Conservation (phyloP, 208 protist species). For the Trypanosoma theileri region DNA sequence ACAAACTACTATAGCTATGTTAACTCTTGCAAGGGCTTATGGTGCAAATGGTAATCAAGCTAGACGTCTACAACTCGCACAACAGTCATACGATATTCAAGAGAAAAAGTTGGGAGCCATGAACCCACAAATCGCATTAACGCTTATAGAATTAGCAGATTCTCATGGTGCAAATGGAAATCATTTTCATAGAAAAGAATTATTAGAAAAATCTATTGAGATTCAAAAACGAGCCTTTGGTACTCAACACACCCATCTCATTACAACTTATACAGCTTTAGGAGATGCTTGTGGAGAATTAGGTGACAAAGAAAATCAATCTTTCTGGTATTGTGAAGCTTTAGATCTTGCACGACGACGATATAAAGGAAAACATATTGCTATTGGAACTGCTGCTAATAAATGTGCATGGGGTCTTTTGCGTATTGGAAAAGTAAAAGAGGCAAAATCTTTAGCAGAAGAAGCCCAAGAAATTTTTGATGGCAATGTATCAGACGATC, state of each 20-base stretch:
- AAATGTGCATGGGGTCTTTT: slow-evolving; percentile 63
- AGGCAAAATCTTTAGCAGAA: slow-evolving; percentile 41
- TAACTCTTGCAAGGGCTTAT: slow-evolving; percentile 67
- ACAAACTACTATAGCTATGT: slow-evolving; percentile 74
- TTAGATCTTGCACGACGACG: slow-evolving; percentile 63
- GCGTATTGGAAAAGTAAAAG: slow-evolving; percentile 41
- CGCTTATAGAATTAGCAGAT: slow-evolving; percentile 66
- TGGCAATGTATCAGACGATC: slow-evolving; percentile 45
- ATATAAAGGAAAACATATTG: slow-evolving; percentile 63
- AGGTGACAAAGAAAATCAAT: slow-evolving; percentile 49
- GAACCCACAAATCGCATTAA: slow-evolving; percentile 81
- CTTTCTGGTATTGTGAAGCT: slow-evolving; percentile 73
- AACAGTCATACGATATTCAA: slow-evolving; percentile 70
- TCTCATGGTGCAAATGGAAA: slow-evolving; percentile 69
- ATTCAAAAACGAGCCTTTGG: slow-evolving; percentile 84
- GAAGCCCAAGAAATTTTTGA: slow-evolving; percentile 59
- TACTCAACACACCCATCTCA: slow-evolving; percentile 65
- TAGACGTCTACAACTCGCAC: slow-evolving; percentile 60
- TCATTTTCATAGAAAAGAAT: slow-evolving; percentile 62
- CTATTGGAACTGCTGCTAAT: slow-evolving; percentile 53
- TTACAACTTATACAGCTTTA: slow-evolving; percentile 71
- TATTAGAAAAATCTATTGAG: slow-evolving; percentile 73
- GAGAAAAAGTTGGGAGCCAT: slow-evolving; percentile 62
- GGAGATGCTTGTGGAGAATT: slow-evolving; percentile 70
- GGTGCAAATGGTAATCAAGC: slow-evolving; percentile 53